Conservation (phyloP, 768 basidiomycete genomes). For the Coprinellus micaceus region DNA sequence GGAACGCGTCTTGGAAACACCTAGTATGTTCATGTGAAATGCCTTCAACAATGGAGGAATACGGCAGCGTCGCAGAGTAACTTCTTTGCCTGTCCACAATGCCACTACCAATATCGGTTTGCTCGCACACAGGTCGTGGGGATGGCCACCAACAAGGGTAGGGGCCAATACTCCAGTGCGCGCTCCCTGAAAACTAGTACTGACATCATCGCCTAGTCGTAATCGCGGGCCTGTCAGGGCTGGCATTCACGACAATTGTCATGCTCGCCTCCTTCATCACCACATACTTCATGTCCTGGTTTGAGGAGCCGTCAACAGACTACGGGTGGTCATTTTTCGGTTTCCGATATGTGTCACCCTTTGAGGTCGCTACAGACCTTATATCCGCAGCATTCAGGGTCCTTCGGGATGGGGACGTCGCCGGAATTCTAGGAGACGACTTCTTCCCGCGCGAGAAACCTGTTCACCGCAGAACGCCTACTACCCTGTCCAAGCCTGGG, state of each 20-base stretch:
- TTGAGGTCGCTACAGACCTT: constrained; percentile 57
- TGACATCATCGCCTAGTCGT: constrained; percentile 44
- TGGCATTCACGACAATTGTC: constrained; percentile 63
- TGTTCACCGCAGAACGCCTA: constrained; percentile 17
- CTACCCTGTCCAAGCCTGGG: constrained; percentile 30
- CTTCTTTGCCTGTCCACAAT: constrained; percentile 80
- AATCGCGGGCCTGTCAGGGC: constrained; percentile 54
- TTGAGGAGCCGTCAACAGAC: constrained; percentile 48
- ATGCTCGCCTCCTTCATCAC: constrained; percentile 69
- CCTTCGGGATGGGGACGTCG: constrained; percentile 52
- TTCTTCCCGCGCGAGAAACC: constrained; percentile 16
- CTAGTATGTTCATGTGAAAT: constrained; percentile 78
- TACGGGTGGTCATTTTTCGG: constrained; percentile 39
- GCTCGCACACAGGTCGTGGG: constrained; percentile 67
- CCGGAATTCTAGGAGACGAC: constrained; percentile 35
- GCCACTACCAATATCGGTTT: constrained; percentile 74
- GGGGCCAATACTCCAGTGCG: constrained; percentile 41
- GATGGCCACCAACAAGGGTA: constrained; percentile 57
- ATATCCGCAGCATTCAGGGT: constrained; percentile 61
- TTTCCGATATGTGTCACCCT: constrained; percentile 38
- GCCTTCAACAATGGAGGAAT: constrained; percentile 72
- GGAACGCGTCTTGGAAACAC: constrained; percentile 4
- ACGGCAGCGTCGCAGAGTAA: constrained; percentile 57
- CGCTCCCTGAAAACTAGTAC: background rate
- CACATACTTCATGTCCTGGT: constrained; percentile 57